Base-by-base conservation (phyloP, 1,139 yeast genomes). In the Diutina rugosa region DNA sequence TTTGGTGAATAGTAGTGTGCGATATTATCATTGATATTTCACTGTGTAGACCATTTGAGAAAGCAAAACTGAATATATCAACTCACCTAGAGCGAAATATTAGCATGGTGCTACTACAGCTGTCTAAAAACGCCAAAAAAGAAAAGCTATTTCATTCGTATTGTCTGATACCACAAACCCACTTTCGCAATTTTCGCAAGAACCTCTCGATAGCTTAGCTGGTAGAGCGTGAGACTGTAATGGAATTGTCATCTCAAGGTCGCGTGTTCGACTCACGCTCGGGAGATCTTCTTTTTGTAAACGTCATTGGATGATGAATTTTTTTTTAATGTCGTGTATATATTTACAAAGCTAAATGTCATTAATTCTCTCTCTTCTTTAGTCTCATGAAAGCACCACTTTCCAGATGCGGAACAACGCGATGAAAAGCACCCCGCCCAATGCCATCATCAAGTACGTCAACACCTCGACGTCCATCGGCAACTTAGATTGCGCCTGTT, bases 401-500 rank as follows among this genome's bases (percentile, higher is more conserved):
- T 49, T 49, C 32, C 18, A 49, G 12, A 49, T 49, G 28, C 53
- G 41, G 29, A 29, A 49, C 14, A 49, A 9, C n/a, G 53, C 44
- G 18, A 49, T 12, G 14, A 32, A 18, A 3, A 49, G 26, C 21
- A 49, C 53, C 12, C 41, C 53, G 6, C 14, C 44, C 44, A 49
- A n/a, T 9, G 45, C 53, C 41, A 49, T 12, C 21, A 49, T 14
- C 6, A 49, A 6, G n/a, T 49, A 49, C 12, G 41, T 16, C 44
- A 49, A 28, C 28, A 29, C 12, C 8, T 49, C 10, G 26, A n/a
- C 16, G 32, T 49, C 41, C 35, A 28, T 8, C 51, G 38, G 35
- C 38, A 29, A 9, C 6, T 28, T 47, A 6, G 29, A 14, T 10
- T 6, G 16, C 18, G 51, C 69, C 18, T 71, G 72, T 57, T 72